A percentile compares a stretch with the other conserved stretches of the same genome.
phyloP scores from a whole-genome alignment of 2,329 filamentous ascomycete species.

The Botrytis aclada region DNA sequence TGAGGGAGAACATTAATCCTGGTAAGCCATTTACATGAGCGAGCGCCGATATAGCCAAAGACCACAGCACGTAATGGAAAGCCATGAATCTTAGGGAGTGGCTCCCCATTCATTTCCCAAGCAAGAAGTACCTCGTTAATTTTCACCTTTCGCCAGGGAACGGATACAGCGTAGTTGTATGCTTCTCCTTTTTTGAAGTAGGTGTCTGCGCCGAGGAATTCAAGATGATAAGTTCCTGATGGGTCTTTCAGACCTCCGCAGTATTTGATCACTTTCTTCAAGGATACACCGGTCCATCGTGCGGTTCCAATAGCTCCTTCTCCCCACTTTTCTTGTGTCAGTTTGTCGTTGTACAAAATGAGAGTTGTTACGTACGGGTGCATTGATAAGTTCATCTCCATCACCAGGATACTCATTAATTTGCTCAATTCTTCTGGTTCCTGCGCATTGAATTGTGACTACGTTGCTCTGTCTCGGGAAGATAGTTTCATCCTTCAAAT shows the following conservation, averaged over 20 bases:
- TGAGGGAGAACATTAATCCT: conserved; percentile 58
- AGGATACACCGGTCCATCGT: conserved; percentile 57
- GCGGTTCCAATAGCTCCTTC: conserved; percentile 68
- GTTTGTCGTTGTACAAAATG: neutral
- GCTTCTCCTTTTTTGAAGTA: conserved; percentile 65
- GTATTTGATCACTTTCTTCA: conserved; percentile 68
- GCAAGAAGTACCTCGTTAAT: conserved; percentile 63
- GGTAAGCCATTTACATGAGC: conserved; percentile 67
- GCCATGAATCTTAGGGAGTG: conserved; percentile 63
- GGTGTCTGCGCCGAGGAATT: conserved; percentile 68
- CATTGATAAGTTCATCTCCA: conserved; percentile 57
- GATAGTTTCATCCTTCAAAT: conserved; percentile 26
- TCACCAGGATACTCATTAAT: conserved; percentile 63
- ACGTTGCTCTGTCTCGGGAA: conserved; percentile 41
- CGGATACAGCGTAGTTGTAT: conserved; percentile 65
- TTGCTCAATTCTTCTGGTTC: conserved; percentile 67
- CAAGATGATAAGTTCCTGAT: conserved; percentile 57
- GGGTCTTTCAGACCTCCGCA: conserved; percentile 57
- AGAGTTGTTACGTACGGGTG: conserved; percentile 32
- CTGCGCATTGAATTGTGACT: conserved; percentile 65
- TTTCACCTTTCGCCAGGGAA: conserved; percentile 67
- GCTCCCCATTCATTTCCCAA: conserved; percentile 64
- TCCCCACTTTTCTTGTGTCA: conserved; percentile 46
- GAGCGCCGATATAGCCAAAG: conserved; percentile 63
- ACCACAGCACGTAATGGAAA: conserved; percentile 62